phyloP scores from a whole-genome alignment of 768 basidiomycete genomes.

The Lactarius indigo region DNA sequence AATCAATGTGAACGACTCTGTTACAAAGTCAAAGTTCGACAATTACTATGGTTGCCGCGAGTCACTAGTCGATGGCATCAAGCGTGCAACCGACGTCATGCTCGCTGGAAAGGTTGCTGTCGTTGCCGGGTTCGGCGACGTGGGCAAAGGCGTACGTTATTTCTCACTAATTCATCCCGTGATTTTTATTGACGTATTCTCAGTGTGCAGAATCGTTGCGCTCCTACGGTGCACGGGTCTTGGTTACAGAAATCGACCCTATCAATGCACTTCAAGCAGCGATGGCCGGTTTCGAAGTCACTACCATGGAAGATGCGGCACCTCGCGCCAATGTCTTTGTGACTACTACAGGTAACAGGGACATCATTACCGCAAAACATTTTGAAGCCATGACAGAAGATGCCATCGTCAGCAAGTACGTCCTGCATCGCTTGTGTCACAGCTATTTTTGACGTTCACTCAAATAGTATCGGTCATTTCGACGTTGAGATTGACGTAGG shows the following conservation, averaged over 20 bases:
- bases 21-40: constrained; percentile 99
- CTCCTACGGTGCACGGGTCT: constrained; percentile 95
- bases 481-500: constrained; percentile 94
- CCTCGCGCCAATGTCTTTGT: constrained; percentile 88
- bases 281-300: constrained; percentile 99
- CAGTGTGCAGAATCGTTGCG: constrained; percentile 96
- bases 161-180: neutral
- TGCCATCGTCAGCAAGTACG: constrained; percentile 96
- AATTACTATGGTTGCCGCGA: constrained; percentile 99
- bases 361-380: constrained; percentile 92
- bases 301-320: constrained; percentile 98
- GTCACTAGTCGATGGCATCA: constrained; percentile 99
- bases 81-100: constrained; percentile 99
- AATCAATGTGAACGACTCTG: constrained; percentile 99
- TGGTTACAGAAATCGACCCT: constrained; percentile 98
- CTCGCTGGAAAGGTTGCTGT: constrained; percentile 99
- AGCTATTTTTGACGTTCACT: constrained; percentile 5
- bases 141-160: constrained; percentile 91
- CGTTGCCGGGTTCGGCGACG: constrained; percentile 98
- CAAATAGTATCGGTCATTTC: constrained; percentile 74
- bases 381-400: constrained; percentile 95
- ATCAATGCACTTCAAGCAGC: constrained; percentile 99
- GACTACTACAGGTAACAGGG: constrained; percentile 97
- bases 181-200: neutral
- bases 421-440: constrained; percentile 21